Evolutionary conservation across 1,139 yeast genomes (phyloP).

Genomic region (Saccharomyces pastorianus): DNA sequence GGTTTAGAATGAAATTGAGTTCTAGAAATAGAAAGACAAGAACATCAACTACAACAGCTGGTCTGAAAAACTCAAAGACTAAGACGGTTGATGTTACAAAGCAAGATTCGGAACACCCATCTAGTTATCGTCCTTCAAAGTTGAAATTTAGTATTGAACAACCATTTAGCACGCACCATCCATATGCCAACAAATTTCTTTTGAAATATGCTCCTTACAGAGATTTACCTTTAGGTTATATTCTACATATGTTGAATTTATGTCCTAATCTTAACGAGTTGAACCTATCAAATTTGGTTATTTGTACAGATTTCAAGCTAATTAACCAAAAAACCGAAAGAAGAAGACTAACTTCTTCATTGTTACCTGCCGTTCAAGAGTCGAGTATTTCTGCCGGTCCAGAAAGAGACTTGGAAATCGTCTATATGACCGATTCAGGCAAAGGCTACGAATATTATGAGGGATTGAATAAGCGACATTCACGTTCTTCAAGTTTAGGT

Average conservation of each 20-base stretch:
- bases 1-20: conserved; percentile 4
- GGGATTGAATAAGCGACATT: conserved; percentile 2
- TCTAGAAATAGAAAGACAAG: conserved; percentile 2
- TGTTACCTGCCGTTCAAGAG: conserved; percentile 18
- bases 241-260: conserved; percentile 49
- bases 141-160: conserved; percentile 4
- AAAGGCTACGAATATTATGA: conserved; percentile 22
- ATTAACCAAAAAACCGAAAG: conserved; percentile 9
- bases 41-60: not conserved
- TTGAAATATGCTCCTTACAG: conserved; percentile 49
- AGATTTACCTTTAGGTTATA: conserved; percentile 63
- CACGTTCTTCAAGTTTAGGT: conserved; percentile 6
- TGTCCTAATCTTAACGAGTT: conserved; percentile 50
- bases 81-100: not conserved
- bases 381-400: conserved; percentile 9
- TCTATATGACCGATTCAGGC: conserved; percentile 27
- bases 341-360: conserved; percentile 14
- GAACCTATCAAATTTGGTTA: conserved; percentile 45
- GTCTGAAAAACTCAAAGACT: not conserved
- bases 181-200: conserved; percentile 50
- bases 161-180: conserved; percentile 38
- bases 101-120: not conserved
- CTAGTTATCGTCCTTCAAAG: not conserved
- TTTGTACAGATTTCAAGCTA: conserved; percentile 54
- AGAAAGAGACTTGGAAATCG: conserved; percentile 15